phyloP scores from a whole-genome alignment of 1,284 basidiomycete species.

The Lentinula novae-zelandiae region DNA sequence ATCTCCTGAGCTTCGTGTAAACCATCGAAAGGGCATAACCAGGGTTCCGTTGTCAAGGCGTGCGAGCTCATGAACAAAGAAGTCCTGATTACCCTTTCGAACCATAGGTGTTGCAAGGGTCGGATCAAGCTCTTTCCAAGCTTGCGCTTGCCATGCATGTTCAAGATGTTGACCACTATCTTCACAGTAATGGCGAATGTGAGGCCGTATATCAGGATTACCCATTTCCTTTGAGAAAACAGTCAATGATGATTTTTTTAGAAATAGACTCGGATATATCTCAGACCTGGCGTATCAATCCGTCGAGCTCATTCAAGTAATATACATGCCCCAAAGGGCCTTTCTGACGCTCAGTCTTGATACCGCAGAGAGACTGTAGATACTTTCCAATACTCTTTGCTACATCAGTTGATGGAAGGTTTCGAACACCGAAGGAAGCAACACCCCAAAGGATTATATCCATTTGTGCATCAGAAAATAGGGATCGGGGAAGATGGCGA shows the following conservation, averaged over 20 bases:
- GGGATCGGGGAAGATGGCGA: conserved; percentile 31
- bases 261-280: neutral
- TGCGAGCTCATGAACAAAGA: conserved; percentile 28
- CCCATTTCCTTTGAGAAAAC: neutral
- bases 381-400: neutral
- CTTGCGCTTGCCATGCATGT: conserved; percentile 23
- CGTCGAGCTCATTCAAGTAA: neutral
- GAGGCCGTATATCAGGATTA: conserved; percentile 23
- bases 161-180: conserved; percentile 21
- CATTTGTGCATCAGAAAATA: conserved; percentile 29
- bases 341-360: neutral
- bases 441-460: conserved; percentile 29
- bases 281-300: neutral
- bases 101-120: conserved; percentile 27
- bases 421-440: conserved; percentile 21
- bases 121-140: conserved; percentile 20
- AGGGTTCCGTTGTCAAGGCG: conserved; percentile 17
- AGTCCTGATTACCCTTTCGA: conserved; percentile 23
- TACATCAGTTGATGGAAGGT: conserved; percentile 23
- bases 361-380: neutral
- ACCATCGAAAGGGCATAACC: conserved; percentile 14
- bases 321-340: neutral
- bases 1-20: no score
- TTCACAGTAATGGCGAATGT: conserved; percentile 28
- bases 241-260: neutral